Percentiles rank a stretch among this genome's conserved stretches.
Evolutionary conservation across 2,329 filamentous ascomycete species (phyloP).

Genomic region (Cladophialophora chaetospira): DNA sequence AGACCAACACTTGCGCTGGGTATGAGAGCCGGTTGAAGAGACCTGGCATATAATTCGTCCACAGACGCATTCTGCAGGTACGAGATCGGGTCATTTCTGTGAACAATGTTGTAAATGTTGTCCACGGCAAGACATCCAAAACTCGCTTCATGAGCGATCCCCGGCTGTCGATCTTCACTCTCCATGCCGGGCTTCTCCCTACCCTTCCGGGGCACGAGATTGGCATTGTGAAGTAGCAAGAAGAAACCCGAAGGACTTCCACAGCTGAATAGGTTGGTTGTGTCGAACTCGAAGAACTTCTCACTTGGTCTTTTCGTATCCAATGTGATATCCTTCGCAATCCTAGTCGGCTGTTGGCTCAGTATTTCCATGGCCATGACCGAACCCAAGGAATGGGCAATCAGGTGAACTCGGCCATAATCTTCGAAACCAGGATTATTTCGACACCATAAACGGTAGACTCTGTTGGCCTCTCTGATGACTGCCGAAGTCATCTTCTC

Average conservation of each 20-base stretch:
- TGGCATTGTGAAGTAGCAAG: conserved; percentile 72
- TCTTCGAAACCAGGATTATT: conserved; percentile 88
- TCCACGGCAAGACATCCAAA: conserved; percentile 93
- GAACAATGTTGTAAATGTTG: conserved; percentile 93
- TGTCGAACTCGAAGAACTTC: conserved; percentile 84
- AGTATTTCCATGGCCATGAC: conserved; percentile 93
- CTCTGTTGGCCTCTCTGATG: conserved; percentile 85
- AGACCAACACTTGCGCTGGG: conserved; percentile 71
- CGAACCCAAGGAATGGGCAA: conserved; percentile 90
- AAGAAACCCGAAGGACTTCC: conserved; percentile 94
- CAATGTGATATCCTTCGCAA: conserved; percentile 54
- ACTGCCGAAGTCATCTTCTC: conserved; percentile 90
- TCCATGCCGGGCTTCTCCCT: conserved; percentile 75
- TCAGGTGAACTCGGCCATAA: conserved; percentile 81
- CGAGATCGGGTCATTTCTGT: conserved; percentile 76
- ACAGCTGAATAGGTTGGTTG: conserved; percentile 81
- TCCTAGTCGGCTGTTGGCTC: conserved; percentile 78
- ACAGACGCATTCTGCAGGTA: conserved; percentile 91
- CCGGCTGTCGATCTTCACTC: conserved; percentile 58
- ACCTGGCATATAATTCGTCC: conserved; percentile 75
- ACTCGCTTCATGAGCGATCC: conserved; percentile 73
- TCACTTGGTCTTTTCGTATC: conserved; percentile 43
- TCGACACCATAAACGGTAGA: conserved; percentile 92
- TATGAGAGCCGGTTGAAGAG: conserved; percentile 75
- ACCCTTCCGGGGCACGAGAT: conserved; percentile 73